These are phyloP conservation scores for Graphilbum fragrans DNA, from an alignment of 2,329 filamentous ascomycete species.

Conservation along the genomic window DNA sequence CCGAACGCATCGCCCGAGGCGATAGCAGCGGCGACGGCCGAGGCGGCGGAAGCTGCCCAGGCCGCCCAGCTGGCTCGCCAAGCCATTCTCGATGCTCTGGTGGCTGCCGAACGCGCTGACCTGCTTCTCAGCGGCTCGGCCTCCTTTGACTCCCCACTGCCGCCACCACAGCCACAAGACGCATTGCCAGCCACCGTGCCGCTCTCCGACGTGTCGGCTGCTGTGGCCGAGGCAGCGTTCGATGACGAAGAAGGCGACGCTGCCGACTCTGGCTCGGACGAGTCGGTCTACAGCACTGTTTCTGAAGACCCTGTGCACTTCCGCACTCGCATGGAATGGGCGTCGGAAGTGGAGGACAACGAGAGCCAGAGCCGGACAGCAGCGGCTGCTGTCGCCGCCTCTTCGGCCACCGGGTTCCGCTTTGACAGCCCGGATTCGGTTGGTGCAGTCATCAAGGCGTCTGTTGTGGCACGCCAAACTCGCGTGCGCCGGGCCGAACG, in stretches of 20 bases:
- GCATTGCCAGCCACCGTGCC: not conserved
- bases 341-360: conserved; percentile 38
- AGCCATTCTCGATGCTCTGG: too few species aligned
- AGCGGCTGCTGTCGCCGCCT: not conserved
- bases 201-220: not conserved
- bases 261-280: conserved; percentile 14
- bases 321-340: conserved; percentile 40
- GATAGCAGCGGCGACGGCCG: too few species aligned
- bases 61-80: too few species aligned
- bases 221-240: not conserved
- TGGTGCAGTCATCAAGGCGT: conserved; percentile 26
- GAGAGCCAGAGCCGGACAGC: conserved; percentile 1
- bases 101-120: too few species aligned
- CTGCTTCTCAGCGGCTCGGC: too few species aligned
- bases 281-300: conserved; percentile 43
- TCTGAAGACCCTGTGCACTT: conserved; percentile 42
- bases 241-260: not conserved
- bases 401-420: conserved; percentile 26
- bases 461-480: conserved; percentile 36
- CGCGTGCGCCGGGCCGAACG: conserved; percentile 44
- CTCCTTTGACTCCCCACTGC: too few species aligned
- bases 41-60: too few species aligned
- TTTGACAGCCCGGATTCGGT: conserved; percentile 38
- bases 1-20: too few species aligned
- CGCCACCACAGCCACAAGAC: too few species aligned